phyloP scores from a whole-genome alignment of 257 asterid species.

The Echites panduratus region DNA sequence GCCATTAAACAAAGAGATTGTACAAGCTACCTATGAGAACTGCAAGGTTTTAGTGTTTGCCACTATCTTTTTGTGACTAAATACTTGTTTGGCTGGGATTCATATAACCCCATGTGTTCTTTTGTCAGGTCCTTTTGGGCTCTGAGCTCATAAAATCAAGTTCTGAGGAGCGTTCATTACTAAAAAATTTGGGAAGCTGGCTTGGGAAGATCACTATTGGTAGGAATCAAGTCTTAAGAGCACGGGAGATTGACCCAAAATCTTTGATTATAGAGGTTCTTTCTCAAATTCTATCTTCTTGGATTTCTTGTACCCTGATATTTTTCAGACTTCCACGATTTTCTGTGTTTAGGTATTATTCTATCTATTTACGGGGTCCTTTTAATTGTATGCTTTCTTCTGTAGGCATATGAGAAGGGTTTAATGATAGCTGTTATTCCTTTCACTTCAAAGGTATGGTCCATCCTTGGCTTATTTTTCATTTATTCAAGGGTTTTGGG shows the following conservation, averaged over 20 bases:
- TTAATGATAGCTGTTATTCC: constrained; percentile 98
- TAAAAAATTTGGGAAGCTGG: constrained; percentile 97
- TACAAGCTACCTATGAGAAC: constrained; percentile 88
- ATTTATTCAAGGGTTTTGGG: neutral
- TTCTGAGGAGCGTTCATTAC: constrained; percentile 91
- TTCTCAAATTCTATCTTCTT: constrained; percentile 3
- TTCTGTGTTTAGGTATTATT: neutral
- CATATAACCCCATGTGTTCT: constrained; percentile 14
- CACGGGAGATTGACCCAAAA: constrained; percentile 89
- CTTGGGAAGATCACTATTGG: constrained; percentile 98
- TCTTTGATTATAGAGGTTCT: constrained; percentile 74
- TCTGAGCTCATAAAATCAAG: constrained; percentile 96
- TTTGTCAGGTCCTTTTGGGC: constrained; percentile 82
- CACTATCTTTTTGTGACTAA: neutral
- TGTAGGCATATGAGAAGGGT: constrained; percentile 91
- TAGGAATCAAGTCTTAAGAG: constrained; percentile 85
- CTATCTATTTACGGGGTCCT: no score
- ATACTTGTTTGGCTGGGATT: constrained; percentile 4
- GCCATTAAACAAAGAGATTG: constrained; percentile 67
- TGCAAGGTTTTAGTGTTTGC: constrained; percentile 65
- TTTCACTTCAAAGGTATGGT: constrained; percentile 88
- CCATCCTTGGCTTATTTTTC: constrained; percentile 6
- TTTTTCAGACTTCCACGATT: neutral
- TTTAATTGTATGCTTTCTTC: constrained; percentile 11
- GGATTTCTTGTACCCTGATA: neutral